These are phyloP conservation scores for Extremus antarcticus DNA, from an alignment of 495 filamentous ascomycete species.

Conservation along the genomic window DNA sequence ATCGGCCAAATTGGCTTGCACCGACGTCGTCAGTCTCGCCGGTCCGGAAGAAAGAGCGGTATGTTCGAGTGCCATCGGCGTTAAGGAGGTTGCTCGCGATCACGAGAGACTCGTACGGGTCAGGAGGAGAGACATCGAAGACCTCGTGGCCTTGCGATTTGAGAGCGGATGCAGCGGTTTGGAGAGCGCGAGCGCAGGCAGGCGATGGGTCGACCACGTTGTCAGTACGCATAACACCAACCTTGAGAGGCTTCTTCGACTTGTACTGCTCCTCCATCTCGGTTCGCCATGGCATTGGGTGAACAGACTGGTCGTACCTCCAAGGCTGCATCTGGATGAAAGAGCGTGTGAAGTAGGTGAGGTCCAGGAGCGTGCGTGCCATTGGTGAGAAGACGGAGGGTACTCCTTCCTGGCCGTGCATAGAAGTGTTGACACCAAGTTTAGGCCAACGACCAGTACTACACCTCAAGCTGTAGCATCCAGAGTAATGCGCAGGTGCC, in stretches of 20 bases:
- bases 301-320: slow-evolving; percentile 79
- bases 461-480: slow-evolving; percentile 82
- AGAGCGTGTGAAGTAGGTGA: slow-evolving; percentile 73
- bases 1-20: slow-evolving; percentile 57
- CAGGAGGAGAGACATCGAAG: slow-evolving; percentile 55
- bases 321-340: slow-evolving; percentile 80
- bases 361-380: slow-evolving; percentile 75
- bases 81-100: slow-evolving; percentile 81
- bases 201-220: slow-evolving; percentile 79
- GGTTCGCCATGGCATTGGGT: slow-evolving; percentile 71
- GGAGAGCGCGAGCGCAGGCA: slow-evolving; percentile 68
- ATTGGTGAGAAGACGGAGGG: slow-evolving; percentile 86
- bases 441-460: slow-evolving; percentile 96
- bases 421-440: slow-evolving; percentile 70
- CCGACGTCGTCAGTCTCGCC: slow-evolving; percentile 77
- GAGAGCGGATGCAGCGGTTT: slow-evolving; percentile 57
- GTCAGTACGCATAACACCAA: slow-evolving; percentile 73
- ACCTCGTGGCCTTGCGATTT: slow-evolving; percentile 63
- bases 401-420: slow-evolving; percentile 91
- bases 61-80: slow-evolving; percentile 76
- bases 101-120: slow-evolving; percentile 62
- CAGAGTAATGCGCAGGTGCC: slow-evolving; percentile 79
- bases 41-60: slow-evolving; percentile 59
- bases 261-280: slow-evolving; percentile 47
- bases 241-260: slow-evolving; percentile 49